These are phyloP conservation scores for Echium plantagineum DNA, from an alignment of 257 asterid species.

Conservation along the genomic window DNA sequence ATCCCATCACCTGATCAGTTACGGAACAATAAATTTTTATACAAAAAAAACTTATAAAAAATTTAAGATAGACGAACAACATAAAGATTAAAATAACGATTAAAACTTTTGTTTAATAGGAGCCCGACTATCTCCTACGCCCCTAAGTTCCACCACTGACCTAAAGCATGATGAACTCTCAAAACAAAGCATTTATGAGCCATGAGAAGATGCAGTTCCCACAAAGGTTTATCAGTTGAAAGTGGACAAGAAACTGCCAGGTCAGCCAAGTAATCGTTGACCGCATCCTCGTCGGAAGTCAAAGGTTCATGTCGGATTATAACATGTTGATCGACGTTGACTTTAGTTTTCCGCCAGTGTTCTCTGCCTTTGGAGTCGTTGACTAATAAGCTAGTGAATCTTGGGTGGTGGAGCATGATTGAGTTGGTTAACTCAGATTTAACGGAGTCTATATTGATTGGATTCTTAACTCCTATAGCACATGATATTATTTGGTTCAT, in stretches of 20 bases:
- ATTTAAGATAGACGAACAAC: too few species aligned
- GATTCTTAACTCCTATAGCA: conserved; percentile 24
- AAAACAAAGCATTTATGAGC: conserved; percentile 44
- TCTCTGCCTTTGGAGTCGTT: conserved; percentile 44
- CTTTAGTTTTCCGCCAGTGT: conserved; percentile 45
- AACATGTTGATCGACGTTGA: conserved; percentile 52
- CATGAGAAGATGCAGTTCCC: conserved; percentile 58
- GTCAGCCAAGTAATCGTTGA: conserved; percentile 46
- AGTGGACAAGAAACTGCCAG: conserved; percentile 47
- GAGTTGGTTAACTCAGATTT: conserved; percentile 30
- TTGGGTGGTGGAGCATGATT: conserved; percentile 40
- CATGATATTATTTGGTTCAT: conserved; percentile 42
- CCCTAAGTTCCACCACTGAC: not conserved
- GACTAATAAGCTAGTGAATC: conserved; percentile 65
- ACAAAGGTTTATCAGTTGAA: conserved; percentile 47
- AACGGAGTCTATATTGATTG: conserved; percentile 32
- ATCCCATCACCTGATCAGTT: conserved; percentile 47
- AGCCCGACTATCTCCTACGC: too few species aligned
- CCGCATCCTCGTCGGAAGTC: conserved; percentile 35
- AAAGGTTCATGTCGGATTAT: conserved; percentile 23
- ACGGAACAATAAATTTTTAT: not conserved
- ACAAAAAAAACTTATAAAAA: too few species aligned
- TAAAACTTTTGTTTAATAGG: too few species aligned
- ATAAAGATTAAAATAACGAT: too few species aligned
- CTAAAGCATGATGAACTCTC: conserved; percentile 67